Conservation (phyloP, 768 basidiomycete genomes). For the Calocera cornea region DNA sequence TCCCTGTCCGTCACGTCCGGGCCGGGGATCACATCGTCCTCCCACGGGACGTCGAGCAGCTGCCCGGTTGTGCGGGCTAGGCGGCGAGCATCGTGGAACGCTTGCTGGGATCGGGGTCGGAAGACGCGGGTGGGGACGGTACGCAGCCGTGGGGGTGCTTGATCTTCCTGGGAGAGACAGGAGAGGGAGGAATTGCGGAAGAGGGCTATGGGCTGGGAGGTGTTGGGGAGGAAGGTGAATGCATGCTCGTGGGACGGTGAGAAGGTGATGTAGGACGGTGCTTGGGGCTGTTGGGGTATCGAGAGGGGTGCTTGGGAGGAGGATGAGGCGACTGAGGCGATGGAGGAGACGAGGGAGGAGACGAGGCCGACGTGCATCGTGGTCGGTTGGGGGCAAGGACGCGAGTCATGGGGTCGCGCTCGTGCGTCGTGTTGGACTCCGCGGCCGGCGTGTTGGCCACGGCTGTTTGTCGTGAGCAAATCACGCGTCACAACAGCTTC, state of each 20-base stretch:
- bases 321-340: constrained; percentile 14
- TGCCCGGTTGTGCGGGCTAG: constrained; percentile 7
- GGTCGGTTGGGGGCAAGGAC: background rate
- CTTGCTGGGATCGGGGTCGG: constrained; percentile 3
- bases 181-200: constrained; percentile 16
- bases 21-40: constrained; percentile 43
- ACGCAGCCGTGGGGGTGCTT: background rate
- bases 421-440: no score
- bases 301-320: constrained; percentile 2
- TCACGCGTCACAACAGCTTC: no score
- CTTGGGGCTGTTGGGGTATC: constrained; percentile 6
- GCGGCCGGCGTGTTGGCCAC: no score
- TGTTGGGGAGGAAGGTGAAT: constrained; percentile 11
- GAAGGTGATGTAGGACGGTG: constrained; percentile 15
- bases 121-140: constrained; percentile 10
- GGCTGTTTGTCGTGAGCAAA: no score
- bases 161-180: background rate
- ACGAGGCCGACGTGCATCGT: constrained; percentile 21
- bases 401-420: background rate
- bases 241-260: constrained; percentile 22
- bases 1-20: constrained; percentile 63
- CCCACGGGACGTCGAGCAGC: constrained; percentile 34
- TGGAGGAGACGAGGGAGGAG: constrained; percentile 12
- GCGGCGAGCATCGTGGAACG: constrained; percentile 7
- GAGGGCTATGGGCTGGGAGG: constrained; percentile 10